A percentile compares a stretch with the other conserved stretches of the same genome.
phyloP scores from a whole-genome alignment of 1,284 basidiomycete genomes.

The Porodaedalea pini region DNA sequence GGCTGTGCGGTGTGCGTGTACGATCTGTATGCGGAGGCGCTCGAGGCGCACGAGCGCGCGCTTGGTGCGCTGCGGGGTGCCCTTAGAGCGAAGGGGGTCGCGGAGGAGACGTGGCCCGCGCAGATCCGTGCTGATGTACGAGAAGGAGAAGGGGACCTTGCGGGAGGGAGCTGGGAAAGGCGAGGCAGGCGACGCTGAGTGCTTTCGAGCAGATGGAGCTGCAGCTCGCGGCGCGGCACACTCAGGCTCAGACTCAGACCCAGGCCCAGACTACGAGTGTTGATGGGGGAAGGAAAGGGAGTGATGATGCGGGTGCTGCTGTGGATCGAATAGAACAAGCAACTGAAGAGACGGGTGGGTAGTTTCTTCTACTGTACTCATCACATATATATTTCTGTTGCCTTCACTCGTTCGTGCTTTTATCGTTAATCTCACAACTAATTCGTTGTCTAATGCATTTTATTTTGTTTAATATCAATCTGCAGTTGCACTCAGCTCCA shows the following conservation, averaged over 20 bases:
- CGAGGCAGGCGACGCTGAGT: conserved; percentile 39
- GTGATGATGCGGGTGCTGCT: background rate
- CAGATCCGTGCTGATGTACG: conserved; percentile 19
- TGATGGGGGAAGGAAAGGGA: background rate
- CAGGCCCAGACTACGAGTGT: background rate
- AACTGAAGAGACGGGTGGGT: background rate
- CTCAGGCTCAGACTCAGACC: background rate
- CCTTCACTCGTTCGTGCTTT: background rate
- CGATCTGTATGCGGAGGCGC: conserved; percentile 78
- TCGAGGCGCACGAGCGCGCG: conserved; percentile 61
- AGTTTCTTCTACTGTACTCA: background rate
- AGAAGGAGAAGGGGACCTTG: background rate
- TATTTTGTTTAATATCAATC: background rate
- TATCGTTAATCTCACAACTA: background rate
- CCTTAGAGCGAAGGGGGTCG: conserved; percentile 48
- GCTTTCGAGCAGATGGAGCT: conserved; percentile 70
- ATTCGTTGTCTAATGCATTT: background rate
- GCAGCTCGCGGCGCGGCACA: conserved; percentile 43
- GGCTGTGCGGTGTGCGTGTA: conserved; percentile 88
- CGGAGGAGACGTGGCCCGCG: conserved; percentile 64
- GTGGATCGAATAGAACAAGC: background rate
- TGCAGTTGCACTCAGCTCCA: background rate
- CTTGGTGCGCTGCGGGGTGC: conserved; percentile 48
- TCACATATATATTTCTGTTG: background rate
- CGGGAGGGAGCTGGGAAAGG: conserved; percentile 21